Evolutionary conservation across 495 filamentous ascomycete genomes (phyloP).

Genomic region (Margaritispora aquatica): DNA sequence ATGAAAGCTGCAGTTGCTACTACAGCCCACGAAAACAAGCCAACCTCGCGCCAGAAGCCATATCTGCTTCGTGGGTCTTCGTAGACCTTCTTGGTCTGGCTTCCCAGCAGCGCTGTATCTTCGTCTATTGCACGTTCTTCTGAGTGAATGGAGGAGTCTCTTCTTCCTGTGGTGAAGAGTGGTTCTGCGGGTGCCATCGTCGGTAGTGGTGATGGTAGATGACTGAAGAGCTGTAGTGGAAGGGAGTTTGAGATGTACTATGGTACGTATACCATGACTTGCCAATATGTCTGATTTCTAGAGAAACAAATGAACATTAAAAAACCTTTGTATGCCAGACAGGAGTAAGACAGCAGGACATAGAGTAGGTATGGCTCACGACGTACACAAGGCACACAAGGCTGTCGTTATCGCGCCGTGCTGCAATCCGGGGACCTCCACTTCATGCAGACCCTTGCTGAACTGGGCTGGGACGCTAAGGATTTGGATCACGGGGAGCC

Average conservation of each 20-base stretch:
- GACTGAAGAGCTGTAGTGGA: no score
- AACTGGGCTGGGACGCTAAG: not conserved
- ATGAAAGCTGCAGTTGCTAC: conserved; percentile 77
- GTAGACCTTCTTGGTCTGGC: not conserved
- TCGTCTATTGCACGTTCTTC: conserved; percentile 23
- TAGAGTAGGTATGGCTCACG: no score
- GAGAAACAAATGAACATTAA: no score
- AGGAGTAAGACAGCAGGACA: not conserved
- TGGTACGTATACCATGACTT: no score
- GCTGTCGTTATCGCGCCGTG: not conserved
- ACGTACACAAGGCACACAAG: no score
- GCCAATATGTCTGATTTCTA: no score
- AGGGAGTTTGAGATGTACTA: not conserved
- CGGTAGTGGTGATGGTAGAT: not conserved
- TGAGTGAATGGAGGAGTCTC: conserved; percentile 16
- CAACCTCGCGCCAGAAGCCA: conserved; percentile 45
- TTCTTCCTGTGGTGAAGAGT: conserved; percentile 16
- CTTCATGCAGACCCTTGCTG: no score
- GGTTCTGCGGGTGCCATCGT: conserved; percentile 16
- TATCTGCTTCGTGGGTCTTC: not conserved
- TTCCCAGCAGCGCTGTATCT: conserved; percentile 23
- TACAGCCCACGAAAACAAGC: conserved; percentile 80
- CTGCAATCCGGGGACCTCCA: no score
- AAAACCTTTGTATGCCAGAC: not conserved
- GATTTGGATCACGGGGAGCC: not conserved